Conservation (phyloP, 768 basidiomycete genomes). For the Trametes maxima region DNA sequence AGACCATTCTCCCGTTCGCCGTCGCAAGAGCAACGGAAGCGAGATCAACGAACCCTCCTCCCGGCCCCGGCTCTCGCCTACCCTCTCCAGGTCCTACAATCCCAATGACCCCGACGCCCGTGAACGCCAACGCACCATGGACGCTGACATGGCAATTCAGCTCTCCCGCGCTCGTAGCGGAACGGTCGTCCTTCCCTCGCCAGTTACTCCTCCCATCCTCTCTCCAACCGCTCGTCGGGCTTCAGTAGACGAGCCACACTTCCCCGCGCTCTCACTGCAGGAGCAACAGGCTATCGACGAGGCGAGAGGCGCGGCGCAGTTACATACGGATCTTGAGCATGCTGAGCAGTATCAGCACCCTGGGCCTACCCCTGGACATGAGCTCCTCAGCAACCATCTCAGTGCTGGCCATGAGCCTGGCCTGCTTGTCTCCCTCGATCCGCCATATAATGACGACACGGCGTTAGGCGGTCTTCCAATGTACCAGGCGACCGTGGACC, state of each 20-base stretch:
- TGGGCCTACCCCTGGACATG: constrained; percentile 35
- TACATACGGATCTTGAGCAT: constrained; percentile 15
- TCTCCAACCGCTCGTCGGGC: constrained; percentile 35
- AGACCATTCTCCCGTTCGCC: constrained; percentile 33
- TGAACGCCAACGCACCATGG: constrained; percentile 91
- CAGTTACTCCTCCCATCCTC: constrained; percentile 39
- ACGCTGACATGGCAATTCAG: constrained; percentile 89
- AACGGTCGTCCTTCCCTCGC: constrained; percentile 43
- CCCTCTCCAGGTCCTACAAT: constrained; percentile 61
- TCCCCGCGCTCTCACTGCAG: constrained; percentile 47
- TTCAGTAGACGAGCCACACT: constrained; percentile 33
- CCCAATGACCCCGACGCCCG: constrained; percentile 72
- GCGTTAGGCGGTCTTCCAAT: constrained; percentile 58
- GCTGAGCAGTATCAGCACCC: constrained; percentile 27
- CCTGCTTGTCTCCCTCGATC: constrained; percentile 41
- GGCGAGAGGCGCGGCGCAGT: constrained; percentile 38
- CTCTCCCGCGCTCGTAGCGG: constrained; percentile 72
- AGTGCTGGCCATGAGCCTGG: constrained; percentile 48
- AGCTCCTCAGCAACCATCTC: constrained; percentile 42
- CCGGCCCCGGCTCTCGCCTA: constrained; percentile 61
- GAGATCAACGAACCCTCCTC: constrained; percentile 38
- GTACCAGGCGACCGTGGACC: constrained; percentile 59
- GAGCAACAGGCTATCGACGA: constrained; percentile 52
- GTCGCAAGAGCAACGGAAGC: constrained; percentile 25
- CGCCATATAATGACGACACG: constrained; percentile 28